A percentile compares a stretch with the other conserved stretches of the same genome.
Conservation (phyloP, 1,284 basidiomycete species). For the Cryptococcus hybrid region DNA sequence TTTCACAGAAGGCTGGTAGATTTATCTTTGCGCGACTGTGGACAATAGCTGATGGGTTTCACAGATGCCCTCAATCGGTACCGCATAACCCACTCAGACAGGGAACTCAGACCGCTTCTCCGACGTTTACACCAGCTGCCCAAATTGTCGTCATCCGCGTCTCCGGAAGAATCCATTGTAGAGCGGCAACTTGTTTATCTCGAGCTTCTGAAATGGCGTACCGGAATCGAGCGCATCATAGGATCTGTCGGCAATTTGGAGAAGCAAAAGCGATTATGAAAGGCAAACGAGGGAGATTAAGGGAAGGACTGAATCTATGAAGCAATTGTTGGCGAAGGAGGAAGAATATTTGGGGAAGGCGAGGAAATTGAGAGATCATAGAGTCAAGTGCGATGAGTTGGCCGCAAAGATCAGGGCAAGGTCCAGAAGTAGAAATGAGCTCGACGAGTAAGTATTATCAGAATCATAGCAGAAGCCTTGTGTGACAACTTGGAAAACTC, state of each 20-base stretch:
- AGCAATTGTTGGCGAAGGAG: constrained; percentile 26
- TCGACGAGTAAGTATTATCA: constrained; percentile 43
- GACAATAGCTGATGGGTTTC: too few relatives aligned
- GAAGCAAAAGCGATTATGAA: constrained; percentile 29
- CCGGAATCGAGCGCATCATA: constrained; percentile 32
- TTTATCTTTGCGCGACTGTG: too few relatives aligned
- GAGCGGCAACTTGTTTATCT: background rate
- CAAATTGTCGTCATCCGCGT: background rate
- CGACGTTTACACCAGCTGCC: constrained; percentile 34
- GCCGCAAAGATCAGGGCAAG: constrained; percentile 31
- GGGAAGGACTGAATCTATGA: background rate
- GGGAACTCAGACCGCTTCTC: constrained; percentile 33
- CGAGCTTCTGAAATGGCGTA: constrained; percentile 37
- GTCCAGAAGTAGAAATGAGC: constrained; percentile 30
- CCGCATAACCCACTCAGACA: constrained; percentile 40
- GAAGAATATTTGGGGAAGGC: constrained; percentile 25
- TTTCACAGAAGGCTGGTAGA: too few relatives aligned
- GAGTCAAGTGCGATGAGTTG: constrained; percentile 40
- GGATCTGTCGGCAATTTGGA: constrained; percentile 33
- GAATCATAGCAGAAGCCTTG: too few relatives aligned
- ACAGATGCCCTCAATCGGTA: constrained; percentile 42
- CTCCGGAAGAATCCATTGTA: constrained; percentile 1
- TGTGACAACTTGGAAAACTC: background rate
- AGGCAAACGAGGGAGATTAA: constrained; percentile 24
- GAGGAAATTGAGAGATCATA: constrained; percentile 31